Percentiles rank a stretch among this genome's conserved stretches.
These are phyloP conservation scores for Moricandia arvensis DNA, from an alignment of 345 rosid species.

Conservation along the genomic window DNA sequence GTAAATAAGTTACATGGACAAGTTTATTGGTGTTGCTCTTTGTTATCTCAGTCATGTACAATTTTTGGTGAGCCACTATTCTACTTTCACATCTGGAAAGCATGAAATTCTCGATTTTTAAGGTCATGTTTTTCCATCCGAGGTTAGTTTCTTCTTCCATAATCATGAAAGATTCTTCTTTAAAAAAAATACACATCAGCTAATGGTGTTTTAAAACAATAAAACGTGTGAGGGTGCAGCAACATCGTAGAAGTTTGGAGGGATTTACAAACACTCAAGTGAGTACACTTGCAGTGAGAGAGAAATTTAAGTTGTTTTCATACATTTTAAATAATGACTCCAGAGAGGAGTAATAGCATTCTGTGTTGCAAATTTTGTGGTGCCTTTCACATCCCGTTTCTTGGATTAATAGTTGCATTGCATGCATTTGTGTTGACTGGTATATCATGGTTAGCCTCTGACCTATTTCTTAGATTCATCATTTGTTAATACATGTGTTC, in stretches of 20 bases:
- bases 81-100: too few relatives aligned
- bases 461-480: too few relatives aligned
- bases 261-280: conserved; percentile 58
- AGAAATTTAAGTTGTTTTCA: conserved; percentile 29
- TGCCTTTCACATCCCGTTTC: background rate
- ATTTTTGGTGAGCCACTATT: conserved; percentile 61
- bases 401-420: too few relatives aligned
- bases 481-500: too few relatives aligned
- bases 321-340: background rate
- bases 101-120: conserved; percentile 60
- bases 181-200: background rate
- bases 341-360: background rate
- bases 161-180: background rate
- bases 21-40: background rate
- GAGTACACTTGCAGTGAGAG: conserved; percentile 55
- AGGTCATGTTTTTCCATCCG: conserved; percentile 70
- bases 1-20: background rate
- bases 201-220: background rate
- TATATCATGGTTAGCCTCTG: too few relatives aligned
- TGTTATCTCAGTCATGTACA: conserved; percentile 10
- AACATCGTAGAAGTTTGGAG: conserved; percentile 49
- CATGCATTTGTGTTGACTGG: too few relatives aligned
- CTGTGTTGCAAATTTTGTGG: background rate
- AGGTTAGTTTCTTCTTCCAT: conserved; percentile 43
- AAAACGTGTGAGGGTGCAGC: conserved; percentile 33